phyloP scores from a whole-genome alignment of 2,329 filamentous ascomycete species.

The Ceratocystis papillata region DNA sequence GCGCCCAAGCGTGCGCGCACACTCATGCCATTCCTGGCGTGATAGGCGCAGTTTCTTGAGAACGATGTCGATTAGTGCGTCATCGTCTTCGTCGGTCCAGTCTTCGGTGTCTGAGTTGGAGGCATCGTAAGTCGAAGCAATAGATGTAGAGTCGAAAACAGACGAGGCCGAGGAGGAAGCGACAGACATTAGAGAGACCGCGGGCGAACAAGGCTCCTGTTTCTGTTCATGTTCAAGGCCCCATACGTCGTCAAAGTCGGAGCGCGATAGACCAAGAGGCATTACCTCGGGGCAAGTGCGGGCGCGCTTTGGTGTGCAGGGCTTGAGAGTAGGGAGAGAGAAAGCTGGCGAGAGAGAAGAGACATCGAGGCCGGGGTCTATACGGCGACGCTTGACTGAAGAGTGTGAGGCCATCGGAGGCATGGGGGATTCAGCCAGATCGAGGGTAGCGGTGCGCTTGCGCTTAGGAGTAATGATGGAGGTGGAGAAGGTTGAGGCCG shows the following conservation, averaged over 20 bases:
- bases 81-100: conserved; percentile 55
- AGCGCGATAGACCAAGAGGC: conserved; percentile 47
- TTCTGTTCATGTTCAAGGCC: conserved; percentile 14
- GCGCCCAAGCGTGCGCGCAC: conserved; percentile 51
- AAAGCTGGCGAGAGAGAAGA: conserved; percentile 23
- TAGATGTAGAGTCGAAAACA: conserved; percentile 27
- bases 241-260: conserved; percentile 43
- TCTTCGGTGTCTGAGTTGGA: conserved; percentile 38
- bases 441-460: conserved; percentile 18
- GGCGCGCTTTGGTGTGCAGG: conserved; percentile 49
- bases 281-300: conserved; percentile 51
- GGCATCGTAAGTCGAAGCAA: conserved; percentile 29
- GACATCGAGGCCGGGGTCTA: conserved; percentile 34
- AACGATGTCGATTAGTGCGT: conserved; percentile 55
- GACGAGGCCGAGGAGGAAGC: conserved; percentile 31
- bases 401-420: conserved; percentile 11
- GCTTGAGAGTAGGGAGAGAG: conserved; percentile 29
- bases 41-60: conserved; percentile 55
- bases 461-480: conserved; percentile 43
- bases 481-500: conserved; percentile 34
- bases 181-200: conserved; percentile 11
- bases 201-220: conserved; percentile 2
- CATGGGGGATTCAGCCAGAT: conserved; percentile 17
- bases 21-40: conserved; percentile 57
- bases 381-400: conserved; percentile 44